Percentiles rank a stretch among this genome's conserved stretches.
Conservation (phyloP, 2,329 filamentous ascomycete species). For the Talaromyces amestolkiae region DNA sequence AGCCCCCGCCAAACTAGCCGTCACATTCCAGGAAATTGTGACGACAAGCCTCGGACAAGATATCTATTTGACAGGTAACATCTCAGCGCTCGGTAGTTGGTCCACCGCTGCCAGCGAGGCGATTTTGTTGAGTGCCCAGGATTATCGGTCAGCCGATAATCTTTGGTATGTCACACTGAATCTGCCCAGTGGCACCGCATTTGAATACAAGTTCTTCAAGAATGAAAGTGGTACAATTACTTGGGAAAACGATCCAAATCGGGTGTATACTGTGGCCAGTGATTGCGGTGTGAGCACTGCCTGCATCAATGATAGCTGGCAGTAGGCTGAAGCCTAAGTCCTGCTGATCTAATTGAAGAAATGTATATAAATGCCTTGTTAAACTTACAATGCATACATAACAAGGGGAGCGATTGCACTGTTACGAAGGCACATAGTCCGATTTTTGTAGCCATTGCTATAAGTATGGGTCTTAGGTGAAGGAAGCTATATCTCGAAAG, state of each 20-base stretch:
- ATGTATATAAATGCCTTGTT: neutral
- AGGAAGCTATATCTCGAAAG: neutral
- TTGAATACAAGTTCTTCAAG: constrained; percentile 70
- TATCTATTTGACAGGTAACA: constrained; percentile 63
- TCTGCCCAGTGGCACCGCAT: constrained; percentile 54
- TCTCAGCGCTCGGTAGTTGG: constrained; percentile 62
- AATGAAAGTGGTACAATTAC: constrained; percentile 55
- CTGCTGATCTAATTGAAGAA: neutral
- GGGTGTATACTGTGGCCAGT: constrained; percentile 40
- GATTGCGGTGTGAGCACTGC: constrained; percentile 35
- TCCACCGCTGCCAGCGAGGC: constrained; percentile 47
- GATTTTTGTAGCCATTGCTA: too few species aligned
- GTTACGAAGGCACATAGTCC: too few species aligned
- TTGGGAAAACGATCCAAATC: constrained; percentile 63
- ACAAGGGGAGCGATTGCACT: too few species aligned
- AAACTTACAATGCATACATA: neutral
- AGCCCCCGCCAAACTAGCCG: constrained; percentile 48
- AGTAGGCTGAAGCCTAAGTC: constrained; percentile 24
- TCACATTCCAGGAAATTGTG: constrained; percentile 62
- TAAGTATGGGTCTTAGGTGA: too few species aligned
- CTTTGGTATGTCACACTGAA: constrained; percentile 60
- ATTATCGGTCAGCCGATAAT: constrained; percentile 60
- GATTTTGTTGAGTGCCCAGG: constrained; percentile 55
- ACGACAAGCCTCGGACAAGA: constrained; percentile 61
- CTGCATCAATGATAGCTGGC: constrained; percentile 41